phyloP scores from a whole-genome alignment of 2,329 filamentous ascomycete species.

The Phaeosphaeria sp. region DNA sequence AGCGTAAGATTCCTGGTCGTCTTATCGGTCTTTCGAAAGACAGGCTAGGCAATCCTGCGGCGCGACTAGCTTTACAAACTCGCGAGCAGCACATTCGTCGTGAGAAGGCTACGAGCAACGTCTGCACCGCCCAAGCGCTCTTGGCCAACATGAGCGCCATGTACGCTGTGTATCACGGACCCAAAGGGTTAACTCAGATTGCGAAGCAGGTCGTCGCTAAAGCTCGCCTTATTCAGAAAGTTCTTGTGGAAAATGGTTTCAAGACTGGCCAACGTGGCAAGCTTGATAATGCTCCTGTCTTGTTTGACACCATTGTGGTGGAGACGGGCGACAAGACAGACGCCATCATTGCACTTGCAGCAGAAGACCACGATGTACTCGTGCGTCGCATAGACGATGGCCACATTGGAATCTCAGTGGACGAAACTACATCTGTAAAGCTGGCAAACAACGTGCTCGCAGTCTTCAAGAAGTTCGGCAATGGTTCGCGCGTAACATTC shows the following conservation, averaged over 20 bases:
- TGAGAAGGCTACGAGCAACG: conserved; percentile 97
- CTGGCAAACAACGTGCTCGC: conserved; percentile 65
- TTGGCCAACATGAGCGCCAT: conserved; percentile 95
- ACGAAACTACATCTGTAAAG: conserved; percentile 71
- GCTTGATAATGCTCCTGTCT: conserved; percentile 61
- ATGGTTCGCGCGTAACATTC: conserved; percentile 22
- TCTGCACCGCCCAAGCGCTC: conserved; percentile 93
- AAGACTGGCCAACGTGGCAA: conserved; percentile 66
- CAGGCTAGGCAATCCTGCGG: conserved; percentile 78
- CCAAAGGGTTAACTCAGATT: conserved; percentile 80
- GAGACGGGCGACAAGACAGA: conserved; percentile 58
- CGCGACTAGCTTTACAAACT: conserved; percentile 87
- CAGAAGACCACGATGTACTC: conserved; percentile 63
- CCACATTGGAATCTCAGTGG: conserved; percentile 76
- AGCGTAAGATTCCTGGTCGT: conserved; percentile 91
- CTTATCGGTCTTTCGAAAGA: conserved; percentile 93
- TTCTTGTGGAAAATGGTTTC: conserved; percentile 68
- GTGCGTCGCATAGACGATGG: conserved; percentile 68
- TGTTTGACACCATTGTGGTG: conserved; percentile 85
- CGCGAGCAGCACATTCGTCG: conserved; percentile 94
- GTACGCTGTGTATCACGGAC: conserved; percentile 94
- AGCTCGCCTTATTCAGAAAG: conserved; percentile 72
- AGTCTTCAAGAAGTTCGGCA: conserved; percentile 59
- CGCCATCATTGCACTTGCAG: conserved; percentile 59
- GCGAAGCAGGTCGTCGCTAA: conserved; percentile 78